Percentiles rank a stretch among this genome's conserved stretches.
Conservation (phyloP, 768 basidiomycete species). For the Coprinopsis sp. region DNA sequence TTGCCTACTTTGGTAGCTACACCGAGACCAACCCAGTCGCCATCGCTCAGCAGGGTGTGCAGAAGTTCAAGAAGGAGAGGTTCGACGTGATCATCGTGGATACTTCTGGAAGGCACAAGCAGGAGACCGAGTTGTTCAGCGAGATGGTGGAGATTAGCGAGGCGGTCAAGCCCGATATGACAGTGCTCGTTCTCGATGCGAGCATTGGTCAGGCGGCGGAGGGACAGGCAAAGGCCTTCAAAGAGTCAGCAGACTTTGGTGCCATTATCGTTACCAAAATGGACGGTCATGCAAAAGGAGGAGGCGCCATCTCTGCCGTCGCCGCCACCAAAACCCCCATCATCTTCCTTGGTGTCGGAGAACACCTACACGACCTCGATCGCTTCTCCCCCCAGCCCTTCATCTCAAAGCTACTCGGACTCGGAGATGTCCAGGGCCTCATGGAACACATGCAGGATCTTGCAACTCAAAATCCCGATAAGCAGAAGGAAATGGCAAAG, state of each 20-base stretch:
- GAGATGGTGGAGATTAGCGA: slow-evolving; percentile 97
- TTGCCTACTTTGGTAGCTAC: slow-evolving; percentile 98
- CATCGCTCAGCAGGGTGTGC: slow-evolving; percentile 90
- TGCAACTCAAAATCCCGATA: slow-evolving; percentile 89
- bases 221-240: slow-evolving; percentile 93
- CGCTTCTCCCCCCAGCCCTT: slow-evolving; percentile 95
- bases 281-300: slow-evolving; percentile 98
- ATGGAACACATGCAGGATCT: slow-evolving; percentile 99
- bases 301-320: slow-evolving; percentile 98
- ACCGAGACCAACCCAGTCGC: slow-evolving; percentile 97
- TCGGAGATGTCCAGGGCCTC: slow-evolving; percentile 94
- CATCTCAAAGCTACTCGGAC: slow-evolving; percentile 91
- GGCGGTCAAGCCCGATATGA: slow-evolving; percentile 95
- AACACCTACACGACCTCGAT: slow-evolving; percentile 96
- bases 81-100: slow-evolving; percentile 99
- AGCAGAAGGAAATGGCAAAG: slow-evolving; percentile 97
- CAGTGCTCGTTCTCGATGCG: slow-evolving; percentile 90
- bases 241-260: slow-evolving; percentile 95
- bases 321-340: slow-evolving; percentile 99
- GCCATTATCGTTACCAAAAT: slow-evolving; percentile 99
- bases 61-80: slow-evolving; percentile 96
- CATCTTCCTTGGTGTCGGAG: slow-evolving; percentile 96
- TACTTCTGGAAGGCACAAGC: slow-evolving; percentile 94
- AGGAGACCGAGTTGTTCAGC: slow-evolving; percentile 92
- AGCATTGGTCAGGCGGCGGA: slow-evolving; percentile 99